These are phyloP conservation scores for Linum lewisii DNA, from an alignment of 345 rosid genomes.

Conservation along the genomic window DNA sequence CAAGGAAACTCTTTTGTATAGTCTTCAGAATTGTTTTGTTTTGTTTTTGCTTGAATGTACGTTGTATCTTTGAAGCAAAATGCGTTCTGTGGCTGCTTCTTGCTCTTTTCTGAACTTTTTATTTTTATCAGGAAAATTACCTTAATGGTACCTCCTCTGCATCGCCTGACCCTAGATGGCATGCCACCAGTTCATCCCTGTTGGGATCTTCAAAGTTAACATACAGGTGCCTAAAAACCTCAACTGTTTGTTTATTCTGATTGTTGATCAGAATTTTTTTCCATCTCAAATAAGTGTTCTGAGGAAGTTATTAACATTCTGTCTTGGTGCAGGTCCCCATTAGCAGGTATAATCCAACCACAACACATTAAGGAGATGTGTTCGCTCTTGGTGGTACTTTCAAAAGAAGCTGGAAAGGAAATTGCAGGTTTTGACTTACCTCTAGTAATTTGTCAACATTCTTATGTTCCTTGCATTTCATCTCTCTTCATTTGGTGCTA, in stretches of 20 bases:
- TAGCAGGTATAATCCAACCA: conserved; percentile 42
- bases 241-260: conserved; percentile 3
- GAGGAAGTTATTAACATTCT: conserved; percentile 19
- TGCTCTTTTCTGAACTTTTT: background rate
- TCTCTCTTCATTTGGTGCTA: background rate
- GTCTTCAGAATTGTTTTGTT: too few relatives aligned
- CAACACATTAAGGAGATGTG: conserved; percentile 47
- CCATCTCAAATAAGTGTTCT: background rate
- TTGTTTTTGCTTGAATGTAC: background rate
- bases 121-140: conserved; percentile 9
- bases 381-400: conserved; percentile 43
- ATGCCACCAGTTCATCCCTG: conserved; percentile 21
- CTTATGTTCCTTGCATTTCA: conserved; percentile 12
- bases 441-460: background rate
- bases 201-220: conserved; percentile 29
- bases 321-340: conserved; percentile 42
- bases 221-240: conserved; percentile 30
- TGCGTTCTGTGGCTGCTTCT: background rate
- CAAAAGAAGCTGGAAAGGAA: conserved; percentile 34
- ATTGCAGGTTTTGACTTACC: conserved; percentile 34
- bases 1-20: background rate
- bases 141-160: conserved; percentile 20
- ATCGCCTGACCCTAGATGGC: conserved; percentile 25
- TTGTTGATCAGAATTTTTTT: conserved; percentile 9
- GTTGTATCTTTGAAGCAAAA: background rate